Percentiles rank a stretch among this genome's conserved stretches.
Conservation (phyloP, 2,329 filamentous ascomycete genomes). For the Diaporthe helianthi region DNA sequence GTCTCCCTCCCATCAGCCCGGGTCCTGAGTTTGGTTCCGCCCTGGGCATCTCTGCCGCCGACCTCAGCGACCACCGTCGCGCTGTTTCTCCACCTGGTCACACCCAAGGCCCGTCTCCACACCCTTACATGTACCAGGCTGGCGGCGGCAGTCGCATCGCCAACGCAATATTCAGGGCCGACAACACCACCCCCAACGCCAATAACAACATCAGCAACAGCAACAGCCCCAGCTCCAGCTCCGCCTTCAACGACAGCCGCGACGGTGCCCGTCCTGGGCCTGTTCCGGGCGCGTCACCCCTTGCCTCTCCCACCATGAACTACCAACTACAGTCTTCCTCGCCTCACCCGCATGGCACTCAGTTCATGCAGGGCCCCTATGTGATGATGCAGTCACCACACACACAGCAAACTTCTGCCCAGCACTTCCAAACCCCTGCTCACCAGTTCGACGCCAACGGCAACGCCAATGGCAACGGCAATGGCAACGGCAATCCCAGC, state of each 20-base stretch:
- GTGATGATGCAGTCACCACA: slow-evolving; percentile 27
- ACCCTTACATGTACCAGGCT: slow-evolving; percentile 35
- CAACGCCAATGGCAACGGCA: slow-evolving; percentile 6
- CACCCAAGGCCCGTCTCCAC: slow-evolving; percentile 29
- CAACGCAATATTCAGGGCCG: not conserved
- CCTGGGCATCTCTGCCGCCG: slow-evolving; percentile 54
- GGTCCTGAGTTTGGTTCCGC: slow-evolving; percentile 49
- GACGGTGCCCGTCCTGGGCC: slow-evolving; percentile 7
- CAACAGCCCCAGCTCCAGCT: not conserved
- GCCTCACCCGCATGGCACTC: slow-evolving; percentile 20
- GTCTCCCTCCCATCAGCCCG: slow-evolving; percentile 62
- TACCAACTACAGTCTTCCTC: slow-evolving; percentile 25
- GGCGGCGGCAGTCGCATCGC: slow-evolving; percentile 26
- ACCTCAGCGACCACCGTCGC: slow-evolving; percentile 40
- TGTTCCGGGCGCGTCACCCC: slow-evolving; percentile 7
- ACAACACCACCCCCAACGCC: too few relatives aligned
- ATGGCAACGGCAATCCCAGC: slow-evolving; percentile 11
- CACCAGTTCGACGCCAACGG: slow-evolving; percentile 23
- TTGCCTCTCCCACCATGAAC: slow-evolving; percentile 22
- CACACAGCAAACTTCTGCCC: slow-evolving; percentile 6
- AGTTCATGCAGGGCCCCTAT: slow-evolving; percentile 31
- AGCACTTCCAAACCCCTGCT: slow-evolving; percentile 14
- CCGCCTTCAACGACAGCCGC: not conserved
- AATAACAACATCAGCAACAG: not conserved
- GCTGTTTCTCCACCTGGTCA: slow-evolving; percentile 29